Base-by-base conservation (phyloP, 2,329 filamentous ascomycete species). In the Colletotrichum sansevieriae region DNA sequence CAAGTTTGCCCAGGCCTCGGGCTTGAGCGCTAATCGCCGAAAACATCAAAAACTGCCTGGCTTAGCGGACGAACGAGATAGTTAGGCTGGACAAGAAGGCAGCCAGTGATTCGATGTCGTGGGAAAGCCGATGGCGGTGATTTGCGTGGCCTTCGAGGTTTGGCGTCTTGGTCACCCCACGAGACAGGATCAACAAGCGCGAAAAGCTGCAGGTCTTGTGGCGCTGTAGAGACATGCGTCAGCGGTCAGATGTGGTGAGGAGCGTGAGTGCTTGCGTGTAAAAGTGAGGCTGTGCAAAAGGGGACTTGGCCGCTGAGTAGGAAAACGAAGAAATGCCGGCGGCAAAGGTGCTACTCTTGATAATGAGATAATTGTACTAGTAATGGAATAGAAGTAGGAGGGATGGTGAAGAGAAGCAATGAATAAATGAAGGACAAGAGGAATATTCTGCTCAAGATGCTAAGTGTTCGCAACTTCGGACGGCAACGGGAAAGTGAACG, bases 251-350 rank as follows among this genome's bases (percentile, higher is more conserved):
- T 39, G 43, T 39, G n/a, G n/a, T n/a, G 51, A 35, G 41, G 35
- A 6, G 49, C 61, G 66, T 43, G 44, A 51, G 49, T 67, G 68
- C 68, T 71, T 71, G 70, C 70, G 70, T 71, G 55, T 68, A 65
- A 64, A n/a, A 54, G 20, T 44, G 68, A 70, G 70, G 70, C 70
- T 63, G 70, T 65, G 70, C 59, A 25, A 71, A 33, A 9, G 25
- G 9, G 39, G 33, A 25, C 67, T 67, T 63, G 62, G 62, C 58
- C 37, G 47, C 37, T 10, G 52, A 41, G 25, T 41, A 20, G 54
- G 49, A 52, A n/a, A 10, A 35, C 51, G 18, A 39, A 29, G 51
- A 55, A 22, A 22, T 25, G 43, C 43, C 7, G 49, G 25, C 20
- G 46, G 6, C 13, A 13, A 25, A 13, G 46, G 20, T 29, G 29